Percentiles rank a stretch among this genome's conserved stretches.
phyloP scores from a whole-genome alignment of 1,139 yeast species.

The Lodderomyces orthopsilosis region DNA sequence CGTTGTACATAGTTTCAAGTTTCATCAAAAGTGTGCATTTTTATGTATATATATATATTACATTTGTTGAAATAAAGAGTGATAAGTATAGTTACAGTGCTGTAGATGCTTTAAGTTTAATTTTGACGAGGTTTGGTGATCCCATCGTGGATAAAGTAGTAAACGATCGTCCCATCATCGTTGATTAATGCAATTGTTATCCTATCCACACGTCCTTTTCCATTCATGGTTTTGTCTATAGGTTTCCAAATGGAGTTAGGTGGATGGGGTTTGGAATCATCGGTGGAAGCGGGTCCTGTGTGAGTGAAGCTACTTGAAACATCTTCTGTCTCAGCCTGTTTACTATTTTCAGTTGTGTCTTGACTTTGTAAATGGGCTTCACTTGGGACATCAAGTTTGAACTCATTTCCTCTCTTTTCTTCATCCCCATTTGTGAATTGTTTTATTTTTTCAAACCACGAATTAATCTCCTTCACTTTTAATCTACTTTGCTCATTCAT shows the following conservation, averaged over 20 bases:
- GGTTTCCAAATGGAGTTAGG: background rate
- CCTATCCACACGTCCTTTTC: slow-evolving; percentile 29
- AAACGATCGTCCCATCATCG: slow-evolving; percentile 66
- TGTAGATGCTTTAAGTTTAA: slow-evolving; percentile 15
- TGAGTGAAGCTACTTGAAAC: no score
- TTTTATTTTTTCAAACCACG: slow-evolving; percentile 30
- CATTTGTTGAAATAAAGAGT: background rate
- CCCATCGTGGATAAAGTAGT: slow-evolving; percentile 63
- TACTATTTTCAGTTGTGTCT: no score
- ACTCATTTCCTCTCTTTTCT: background rate
- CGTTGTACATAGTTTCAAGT: background rate
- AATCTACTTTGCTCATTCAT: slow-evolving; percentile 14
- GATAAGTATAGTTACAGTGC: background rate
- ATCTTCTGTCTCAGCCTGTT: no score
- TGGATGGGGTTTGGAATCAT: background rate
- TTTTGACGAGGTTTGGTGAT: slow-evolving; percentile 58
- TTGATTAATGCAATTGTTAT: slow-evolving; percentile 57
- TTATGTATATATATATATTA: background rate
- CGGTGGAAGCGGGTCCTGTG: background rate
- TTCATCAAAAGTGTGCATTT: slow-evolving; percentile 1
- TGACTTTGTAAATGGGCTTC: no score
- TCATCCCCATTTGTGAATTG: slow-evolving; percentile 4
- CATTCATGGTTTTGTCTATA: background rate
- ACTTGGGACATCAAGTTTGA: no score
- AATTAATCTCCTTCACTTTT: slow-evolving; percentile 23